These are phyloP conservation scores for Jaltomata sinuosa DNA, from an alignment of 257 asterid genomes.

Conservation along the genomic window DNA sequence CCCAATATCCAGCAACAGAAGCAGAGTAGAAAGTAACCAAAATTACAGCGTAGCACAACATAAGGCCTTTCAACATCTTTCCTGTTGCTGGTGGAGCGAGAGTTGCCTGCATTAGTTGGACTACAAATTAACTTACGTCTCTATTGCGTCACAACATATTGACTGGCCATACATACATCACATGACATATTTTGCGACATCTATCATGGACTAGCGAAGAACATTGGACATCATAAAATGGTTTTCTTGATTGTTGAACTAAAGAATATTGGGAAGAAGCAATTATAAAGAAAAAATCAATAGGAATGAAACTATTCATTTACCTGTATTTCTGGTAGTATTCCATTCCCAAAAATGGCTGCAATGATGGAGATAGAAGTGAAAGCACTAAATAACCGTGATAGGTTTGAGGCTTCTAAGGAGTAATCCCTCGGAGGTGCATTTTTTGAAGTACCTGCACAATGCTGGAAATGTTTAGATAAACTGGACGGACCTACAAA, in stretches of 20 bases:
- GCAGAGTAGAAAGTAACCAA: conserved; percentile 79
- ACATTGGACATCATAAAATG: not conserved
- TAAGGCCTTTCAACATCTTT: conserved; percentile 89
- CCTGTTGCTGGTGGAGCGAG: conserved; percentile 95
- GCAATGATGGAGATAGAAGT: conserved; percentile 92
- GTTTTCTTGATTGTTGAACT: no score
- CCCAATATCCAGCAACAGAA: conserved; percentile 90
- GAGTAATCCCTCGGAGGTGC: conserved; percentile 80
- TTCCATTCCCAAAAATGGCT: conserved; percentile 90
- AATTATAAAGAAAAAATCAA: not conserved
- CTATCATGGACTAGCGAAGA: not conserved
- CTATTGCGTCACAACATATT: not conserved
- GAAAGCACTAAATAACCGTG: conserved; percentile 68
- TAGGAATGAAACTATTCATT: not conserved
- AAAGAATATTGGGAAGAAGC: no score
- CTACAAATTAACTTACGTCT: not conserved
- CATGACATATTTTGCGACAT: not conserved
- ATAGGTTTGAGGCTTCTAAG: conserved; percentile 43
- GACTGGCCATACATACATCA: not conserved
- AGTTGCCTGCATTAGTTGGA: conserved; percentile 60
- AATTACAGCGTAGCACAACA: conserved; percentile 86
- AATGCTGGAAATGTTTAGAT: not conserved
- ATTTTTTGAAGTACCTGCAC: conserved; percentile 50
- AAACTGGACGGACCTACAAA: not conserved
- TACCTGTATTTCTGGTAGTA: conserved; percentile 94